These are phyloP conservation scores for Pleurotus tuber-regium DNA, from an alignment of 768 basidiomycete genomes.

Conservation along the genomic window DNA sequence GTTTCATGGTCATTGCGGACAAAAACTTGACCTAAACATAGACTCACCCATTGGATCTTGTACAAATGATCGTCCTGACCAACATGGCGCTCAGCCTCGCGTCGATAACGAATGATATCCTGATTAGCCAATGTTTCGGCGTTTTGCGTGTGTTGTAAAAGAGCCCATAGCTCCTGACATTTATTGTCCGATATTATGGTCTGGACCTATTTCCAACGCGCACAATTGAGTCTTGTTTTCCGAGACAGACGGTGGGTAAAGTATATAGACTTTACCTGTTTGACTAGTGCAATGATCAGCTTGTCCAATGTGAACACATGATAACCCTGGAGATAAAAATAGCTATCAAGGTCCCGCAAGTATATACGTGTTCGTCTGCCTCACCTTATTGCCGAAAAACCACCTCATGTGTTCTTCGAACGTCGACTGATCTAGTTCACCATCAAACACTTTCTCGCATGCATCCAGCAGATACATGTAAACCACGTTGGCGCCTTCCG, in stretches of 20 bases:
- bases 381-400: slow-evolving; percentile 86
- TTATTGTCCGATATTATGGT: slow-evolving; percentile 81
- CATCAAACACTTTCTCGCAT: slow-evolving; percentile 92
- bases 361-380: slow-evolving; percentile 18
- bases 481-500: slow-evolving; percentile 59
- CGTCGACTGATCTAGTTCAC: slow-evolving; percentile 85
- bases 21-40: slow-evolving; percentile 17
- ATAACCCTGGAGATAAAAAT: slow-evolving; percentile 71
- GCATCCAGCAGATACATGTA: slow-evolving; percentile 89
- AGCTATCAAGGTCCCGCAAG: slow-evolving; percentile 20
- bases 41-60: slow-evolving; percentile 77
- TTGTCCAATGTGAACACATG: slow-evolving; percentile 93
- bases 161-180: slow-evolving; percentile 80
- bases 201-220: slow-evolving; percentile 60
- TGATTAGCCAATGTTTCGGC: slow-evolving; percentile 52
- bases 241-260: background rate
- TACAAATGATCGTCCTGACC: slow-evolving; percentile 77
- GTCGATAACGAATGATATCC: slow-evolving; percentile 73
- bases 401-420: slow-evolving; percentile 97
- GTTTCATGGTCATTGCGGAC: slow-evolving; percentile 1
- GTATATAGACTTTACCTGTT: slow-evolving; percentile 64
- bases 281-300: slow-evolving; percentile 82
- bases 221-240: slow-evolving; percentile 5
- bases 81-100: slow-evolving; percentile 75
- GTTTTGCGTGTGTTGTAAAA: slow-evolving; percentile 65